Base-by-base conservation (phyloP, 306 rosid species). In the Fragaria nilgerrensis region DNA sequence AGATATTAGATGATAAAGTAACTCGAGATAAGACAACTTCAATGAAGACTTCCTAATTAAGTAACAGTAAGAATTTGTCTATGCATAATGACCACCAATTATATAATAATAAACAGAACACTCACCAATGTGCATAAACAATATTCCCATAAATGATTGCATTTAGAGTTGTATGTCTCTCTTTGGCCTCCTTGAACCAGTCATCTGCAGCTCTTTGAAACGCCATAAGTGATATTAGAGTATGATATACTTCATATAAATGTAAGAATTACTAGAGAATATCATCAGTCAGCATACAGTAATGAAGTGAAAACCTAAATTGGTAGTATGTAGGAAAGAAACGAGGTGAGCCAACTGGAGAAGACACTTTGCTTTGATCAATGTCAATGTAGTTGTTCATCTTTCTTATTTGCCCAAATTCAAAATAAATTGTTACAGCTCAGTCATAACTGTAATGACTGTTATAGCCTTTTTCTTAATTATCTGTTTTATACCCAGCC, bases 201-300 rank as follows among this genome's bases (percentile, higher is more conserved):
- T 67, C 83, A 86, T 92, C 98, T 92, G 98, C 98, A 87, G 91
- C 93, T 92, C 98, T 95, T 95, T 85, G 90, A 86, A 84, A 85
- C 61, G 86, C 79, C 83, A 88, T 76, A 77, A 74, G 74, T 39
- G 83, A 78, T 61, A 78, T 89, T 84, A 80, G 80, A 90, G 83
- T 81, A 78, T 67, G 68, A 71, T 76, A 84, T 16, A 62, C 16
- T 59, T 23, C 32, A 62, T 29, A 27, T 16, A 5, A 62, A 62
- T 37, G 8, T 25, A 16, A 23, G 19, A 25, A 23, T 59, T 15
- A 62, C 41, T 62, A 5, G 68, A 47, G 74, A 43, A 81, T 73
- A 74, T 78, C n/a, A 45, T 34, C 45, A 73, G 73, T 74, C 74
- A 73, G 20, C 25, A 39, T 7, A 55, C 73, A 44, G 27, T 59